Base-by-base conservation (phyloP, 192 early-diverging fungal species). In the Linnemannia exigua region DNA sequence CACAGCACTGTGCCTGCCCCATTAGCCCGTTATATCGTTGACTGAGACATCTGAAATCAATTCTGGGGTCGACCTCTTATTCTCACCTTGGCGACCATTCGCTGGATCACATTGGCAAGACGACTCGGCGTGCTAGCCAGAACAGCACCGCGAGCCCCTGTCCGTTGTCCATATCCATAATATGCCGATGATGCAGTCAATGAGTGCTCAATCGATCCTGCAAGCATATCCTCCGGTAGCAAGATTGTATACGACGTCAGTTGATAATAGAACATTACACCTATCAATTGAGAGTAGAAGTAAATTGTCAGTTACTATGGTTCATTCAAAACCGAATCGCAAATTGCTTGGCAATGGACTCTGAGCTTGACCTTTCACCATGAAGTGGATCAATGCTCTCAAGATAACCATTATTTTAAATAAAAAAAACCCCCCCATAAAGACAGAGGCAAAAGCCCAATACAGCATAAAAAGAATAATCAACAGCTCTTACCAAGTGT, bases 241-340 rank as follows among this genome's bases (percentile, higher is more conserved):
- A 84, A 33, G 16, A 69, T 67, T 17, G 70, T 69, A 47, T 85
- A 74, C 20, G 76, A 79, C n/a, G 82, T 78, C 67, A 74, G 61
- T 20, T 72, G 51, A 47, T 79, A 85, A 41, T 85, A 85, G 51
- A 85, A 85, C 77, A 85, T 85, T 22, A 79, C 77, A 28, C 82
- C 82, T 85, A 51, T 48, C 14, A 37, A 68, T 12, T 28, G 35
- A 0, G 20, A 66, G 25, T 1, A 28, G 20, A 61, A 15, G 58
- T 63, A 11, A 11, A 63, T 63, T 63, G 41, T 44, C 41, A 44
- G 41, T 9, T 6, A 9, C 5, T 9, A 44, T 44, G 3, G 41
- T 44, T 44, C 41, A 44, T n/a, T n/a, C n/a, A n/a, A n/a, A 44
- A 9, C 3, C 41, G 7, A 9, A 54, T 8, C 7, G n/a, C 2